Evolutionary conservation across 1,284 basidiomycete species (phyloP).

Genomic region (Kalmanozyma brasiliensis): DNA sequence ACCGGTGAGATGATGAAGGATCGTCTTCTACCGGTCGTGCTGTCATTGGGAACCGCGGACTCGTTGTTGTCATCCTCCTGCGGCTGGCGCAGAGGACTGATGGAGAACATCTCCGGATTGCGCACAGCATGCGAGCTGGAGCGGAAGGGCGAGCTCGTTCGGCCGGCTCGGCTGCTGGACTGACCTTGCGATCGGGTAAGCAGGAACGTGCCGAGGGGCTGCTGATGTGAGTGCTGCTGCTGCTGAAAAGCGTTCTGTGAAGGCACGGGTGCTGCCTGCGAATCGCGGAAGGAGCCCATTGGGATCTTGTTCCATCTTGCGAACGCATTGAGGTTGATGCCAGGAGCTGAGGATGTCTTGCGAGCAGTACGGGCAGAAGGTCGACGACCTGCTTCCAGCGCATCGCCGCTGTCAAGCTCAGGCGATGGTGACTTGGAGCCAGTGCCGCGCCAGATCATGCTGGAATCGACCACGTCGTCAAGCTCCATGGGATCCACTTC

Average conservation of each 20-base stretch:
- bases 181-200: slow-evolving; percentile 50
- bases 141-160: slow-evolving; percentile 58
- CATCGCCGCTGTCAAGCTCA: slow-evolving; percentile 18
- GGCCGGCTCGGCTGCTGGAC: slow-evolving; percentile 16
- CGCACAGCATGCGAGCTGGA: slow-evolving; percentile 41
- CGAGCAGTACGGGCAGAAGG: slow-evolving; percentile 22
- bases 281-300: slow-evolving; percentile 65
- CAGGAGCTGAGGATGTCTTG: slow-evolving; percentile 29
- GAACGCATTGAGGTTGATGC: slow-evolving; percentile 60
- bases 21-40: slow-evolving; percentile 26
- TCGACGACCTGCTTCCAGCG: slow-evolving; percentile 21
- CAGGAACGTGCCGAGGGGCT: slow-evolving; percentile 53
- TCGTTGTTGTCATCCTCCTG: slow-evolving; percentile 29
- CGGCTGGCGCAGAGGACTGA: slow-evolving; percentile 35
- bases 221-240: slow-evolving; percentile 33
- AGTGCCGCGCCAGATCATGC: slow-evolving; percentile 56
- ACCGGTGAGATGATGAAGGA: slow-evolving; percentile 60
- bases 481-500: slow-evolving; percentile 61
- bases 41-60: slow-evolving; percentile 15
- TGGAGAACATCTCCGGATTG: slow-evolving; percentile 44
- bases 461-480: slow-evolving; percentile 63
- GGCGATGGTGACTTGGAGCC: slow-evolving; percentile 49
- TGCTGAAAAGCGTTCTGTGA: slow-evolving; percentile 32
- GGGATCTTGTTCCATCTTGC: slow-evolving; percentile 65
- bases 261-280: slow-evolving; percentile 37